Evolutionary conservation across 2,329 filamentous ascomycete genomes (phyloP).

Genomic region (Diaporthe eres): DNA sequence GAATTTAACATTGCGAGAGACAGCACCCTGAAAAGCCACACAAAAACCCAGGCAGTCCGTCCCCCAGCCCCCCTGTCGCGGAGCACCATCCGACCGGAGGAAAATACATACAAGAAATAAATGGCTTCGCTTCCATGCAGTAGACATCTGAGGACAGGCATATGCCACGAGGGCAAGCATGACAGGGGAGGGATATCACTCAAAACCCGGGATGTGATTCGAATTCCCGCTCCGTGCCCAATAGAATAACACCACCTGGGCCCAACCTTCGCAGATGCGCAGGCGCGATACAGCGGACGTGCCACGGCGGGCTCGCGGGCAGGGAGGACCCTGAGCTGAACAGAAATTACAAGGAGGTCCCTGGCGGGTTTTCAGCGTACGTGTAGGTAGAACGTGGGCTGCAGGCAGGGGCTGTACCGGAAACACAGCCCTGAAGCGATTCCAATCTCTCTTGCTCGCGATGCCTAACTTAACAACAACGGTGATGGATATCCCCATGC

Average conservation of each 20-base stretch:
- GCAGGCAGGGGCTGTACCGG: slow-evolving; percentile 16
- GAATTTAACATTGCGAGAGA: not conserved
- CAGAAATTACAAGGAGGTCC: slow-evolving; percentile 23
- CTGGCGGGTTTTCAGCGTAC: not conserved
- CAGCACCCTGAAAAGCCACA: not conserved
- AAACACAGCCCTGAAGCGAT: slow-evolving; percentile 19
- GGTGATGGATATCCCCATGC: slow-evolving; percentile 4
- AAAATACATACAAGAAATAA: not conserved
- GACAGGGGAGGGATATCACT: not conserved
- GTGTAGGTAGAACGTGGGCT: not conserved
- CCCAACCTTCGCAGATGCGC: not conserved
- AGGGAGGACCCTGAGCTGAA: slow-evolving; percentile 13
- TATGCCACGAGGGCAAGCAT: slow-evolving; percentile 6
- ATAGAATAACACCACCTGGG: slow-evolving; percentile 4
- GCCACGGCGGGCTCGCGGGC: not conserved
- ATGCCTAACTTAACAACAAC: slow-evolving; percentile 9
- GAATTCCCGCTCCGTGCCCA: not conserved
- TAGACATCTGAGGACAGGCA: not conserved
- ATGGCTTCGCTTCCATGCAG: not conserved
- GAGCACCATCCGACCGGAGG: not conserved
- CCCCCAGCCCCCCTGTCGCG: not conserved
- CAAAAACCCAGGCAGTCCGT: not conserved
- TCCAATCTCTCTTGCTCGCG: not conserved
- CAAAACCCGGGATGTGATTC: not conserved
- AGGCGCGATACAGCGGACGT: slow-evolving; percentile 12